A percentile compares a stretch with the other conserved stretches of the same genome.
phyloP scores from a whole-genome alignment of 1,284 basidiomycete genomes.

The Golubevia pallescens region DNA sequence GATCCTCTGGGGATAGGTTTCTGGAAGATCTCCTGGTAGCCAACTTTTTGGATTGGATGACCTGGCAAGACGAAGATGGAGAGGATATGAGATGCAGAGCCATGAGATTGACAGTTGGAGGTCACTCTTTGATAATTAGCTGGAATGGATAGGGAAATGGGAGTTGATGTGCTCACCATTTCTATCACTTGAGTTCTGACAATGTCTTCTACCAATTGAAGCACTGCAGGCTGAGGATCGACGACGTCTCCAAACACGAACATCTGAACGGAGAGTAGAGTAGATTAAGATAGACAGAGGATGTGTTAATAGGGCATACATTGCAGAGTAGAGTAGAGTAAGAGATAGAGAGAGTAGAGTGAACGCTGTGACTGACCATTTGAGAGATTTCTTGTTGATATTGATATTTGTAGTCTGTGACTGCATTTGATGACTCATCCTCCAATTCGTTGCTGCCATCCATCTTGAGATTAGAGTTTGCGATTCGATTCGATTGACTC shows the following conservation, averaged over 20 bases:
- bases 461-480: too few species aligned
- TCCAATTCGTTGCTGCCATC: too few species aligned
- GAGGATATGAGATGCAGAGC: neutral
- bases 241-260: constrained; percentile 96
- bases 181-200: constrained; percentile 92
- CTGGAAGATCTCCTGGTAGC: constrained; percentile 82
- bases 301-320: too few species aligned
- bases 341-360: too few species aligned
- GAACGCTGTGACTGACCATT: constrained; percentile 33
- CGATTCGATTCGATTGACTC: too few species aligned
- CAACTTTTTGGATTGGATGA: constrained; percentile 84
- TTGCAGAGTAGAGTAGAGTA: too few species aligned
- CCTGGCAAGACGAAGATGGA: constrained; percentile 67
- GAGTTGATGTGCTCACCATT: constrained; percentile 72
- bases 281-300: too few species aligned
- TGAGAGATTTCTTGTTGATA: constrained; percentile 43
- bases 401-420: neutral
- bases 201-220: constrained; percentile 91
- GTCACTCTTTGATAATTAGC: neutral
- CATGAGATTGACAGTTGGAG: neutral
- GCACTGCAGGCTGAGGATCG: constrained; percentile 84
- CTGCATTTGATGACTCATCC: neutral
- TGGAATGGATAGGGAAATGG: neutral
- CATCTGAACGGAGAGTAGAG: constrained; percentile 71
- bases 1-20: constrained; percentile 87